phyloP scores from a whole-genome alignment of 2,329 filamentous ascomycete species.

The Microsporum ferrugineum region DNA sequence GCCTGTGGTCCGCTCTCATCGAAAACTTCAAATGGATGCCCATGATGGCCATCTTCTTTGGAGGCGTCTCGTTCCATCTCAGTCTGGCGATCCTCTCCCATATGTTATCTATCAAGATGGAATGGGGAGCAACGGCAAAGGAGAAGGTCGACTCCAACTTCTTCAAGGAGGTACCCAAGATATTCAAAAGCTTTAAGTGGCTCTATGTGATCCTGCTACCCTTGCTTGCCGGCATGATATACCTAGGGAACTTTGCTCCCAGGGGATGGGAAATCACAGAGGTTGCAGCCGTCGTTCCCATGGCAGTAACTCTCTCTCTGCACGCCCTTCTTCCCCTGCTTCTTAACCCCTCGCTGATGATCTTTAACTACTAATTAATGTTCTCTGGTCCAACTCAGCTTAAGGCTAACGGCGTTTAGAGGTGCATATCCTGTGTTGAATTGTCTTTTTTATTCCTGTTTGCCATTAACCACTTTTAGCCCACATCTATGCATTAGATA shows the following conservation, averaged over 20 bases:
- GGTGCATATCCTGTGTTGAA: neutral
- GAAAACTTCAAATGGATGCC: slow-evolving; percentile 54
- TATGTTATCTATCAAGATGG: slow-evolving; percentile 78
- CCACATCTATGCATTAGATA: neutral
- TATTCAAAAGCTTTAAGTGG: slow-evolving; percentile 68
- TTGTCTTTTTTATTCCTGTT: neutral
- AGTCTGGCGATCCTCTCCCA: slow-evolving; percentile 68
- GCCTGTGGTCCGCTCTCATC: slow-evolving; percentile 39
- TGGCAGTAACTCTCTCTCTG: slow-evolving; percentile 14
- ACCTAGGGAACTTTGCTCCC: slow-evolving; percentile 21
- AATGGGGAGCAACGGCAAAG: slow-evolving; percentile 74
- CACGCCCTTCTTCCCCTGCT: slow-evolving; percentile 16
- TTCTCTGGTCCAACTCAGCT: neutral
- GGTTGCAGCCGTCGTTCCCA: slow-evolving; percentile 15
- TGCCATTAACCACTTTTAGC: neutral
- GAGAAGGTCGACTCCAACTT: slow-evolving; percentile 65
- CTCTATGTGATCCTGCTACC: slow-evolving; percentile 38
- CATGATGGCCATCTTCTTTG: slow-evolving; percentile 63
- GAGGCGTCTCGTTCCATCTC: slow-evolving; percentile 59
- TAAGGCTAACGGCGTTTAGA: neutral
- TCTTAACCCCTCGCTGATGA: slow-evolving; percentile 17
- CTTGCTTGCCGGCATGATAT: slow-evolving; percentile 19
- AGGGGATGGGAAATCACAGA: slow-evolving; percentile 33
- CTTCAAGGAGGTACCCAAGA: slow-evolving; percentile 70
- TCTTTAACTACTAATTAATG: slow-evolving; percentile 15